Evolutionary conservation across 73 alveolate species (phyloP), one percentile per base, ranked within the genome.

Genomic region (Blepharisma japonicum): DNA sequence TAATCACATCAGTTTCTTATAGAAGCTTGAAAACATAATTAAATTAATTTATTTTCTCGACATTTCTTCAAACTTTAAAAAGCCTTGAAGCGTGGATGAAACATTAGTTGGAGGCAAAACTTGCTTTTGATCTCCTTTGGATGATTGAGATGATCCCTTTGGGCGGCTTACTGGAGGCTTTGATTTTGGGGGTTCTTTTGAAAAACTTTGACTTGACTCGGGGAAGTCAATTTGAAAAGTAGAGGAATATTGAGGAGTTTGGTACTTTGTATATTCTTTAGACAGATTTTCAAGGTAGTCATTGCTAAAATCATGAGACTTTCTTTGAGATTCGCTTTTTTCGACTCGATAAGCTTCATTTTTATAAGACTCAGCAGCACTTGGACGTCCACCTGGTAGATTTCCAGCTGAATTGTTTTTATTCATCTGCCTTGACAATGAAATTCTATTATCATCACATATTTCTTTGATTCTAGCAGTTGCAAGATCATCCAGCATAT

Each of bases 31-130:
- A 32, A 32, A 32, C 42, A 32, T 32, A 32, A 32, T 32, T 32
- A 32, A 32, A 32, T 32, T 32, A 32, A 32, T 32, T 32, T 32
- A 32, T 32, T 32, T 32, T 32, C 42, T 32, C 23, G 74, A 61
- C 38, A 61, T 61, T 25, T 61, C 47, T 25, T 61, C 74, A 61
- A 61, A 61, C 74, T 61, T n/a, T 48, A 61, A 25, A 61, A 61
- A 61, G n/a, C 23, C 74, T 61, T 61, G 39, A 0, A 61, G 23
- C 14, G 74, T 61, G 2, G 74, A 61, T 2, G 74, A 8, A 3
- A 61, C 46, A 25, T 61, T 25, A 14, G 23, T 25, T 61, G n/a
- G 39, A 2, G 74, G 74, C 74, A 61, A 18, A 18, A 25, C 46
- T 61, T 61, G 14, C 23, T 14, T 9, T 8, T 11, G 39, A 14